Conservation (phyloP, 2,329 filamentous ascomycete species). For the Fusarium staphyleae region DNA sequence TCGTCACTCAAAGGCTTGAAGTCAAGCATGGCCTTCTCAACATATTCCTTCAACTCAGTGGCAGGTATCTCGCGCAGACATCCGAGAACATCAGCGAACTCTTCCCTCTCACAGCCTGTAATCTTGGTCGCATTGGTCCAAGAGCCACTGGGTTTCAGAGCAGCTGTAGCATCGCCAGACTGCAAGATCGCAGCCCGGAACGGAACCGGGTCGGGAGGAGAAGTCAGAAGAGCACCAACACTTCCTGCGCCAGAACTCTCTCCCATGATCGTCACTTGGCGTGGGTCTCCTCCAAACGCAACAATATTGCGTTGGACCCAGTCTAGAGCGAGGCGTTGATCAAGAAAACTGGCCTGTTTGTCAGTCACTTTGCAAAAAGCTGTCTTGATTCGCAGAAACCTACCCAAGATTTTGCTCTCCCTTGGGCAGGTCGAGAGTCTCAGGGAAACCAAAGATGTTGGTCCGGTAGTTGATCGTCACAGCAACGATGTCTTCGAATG, state of each 20-base stretch:
- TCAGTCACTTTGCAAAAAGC: not conserved
- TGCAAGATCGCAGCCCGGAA: constrained; percentile 42
- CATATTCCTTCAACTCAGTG: constrained; percentile 17
- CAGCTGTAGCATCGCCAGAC: constrained; percentile 29
- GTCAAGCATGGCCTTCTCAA: constrained; percentile 26
- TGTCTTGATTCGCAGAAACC: accelerated
- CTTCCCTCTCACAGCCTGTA: constrained; percentile 14
- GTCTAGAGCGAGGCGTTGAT: constrained; percentile 55
- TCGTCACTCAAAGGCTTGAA: constrained; percentile 36
- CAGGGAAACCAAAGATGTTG: constrained; percentile 52
- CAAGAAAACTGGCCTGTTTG: constrained; percentile 19
- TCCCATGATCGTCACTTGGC: constrained; percentile 58
- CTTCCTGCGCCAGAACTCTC: constrained; percentile 65
- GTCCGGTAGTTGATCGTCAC: constrained; percentile 56
- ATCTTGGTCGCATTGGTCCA: constrained; percentile 26
- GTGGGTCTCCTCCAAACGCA: constrained; percentile 55
- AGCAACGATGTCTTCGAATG: constrained; percentile 53
- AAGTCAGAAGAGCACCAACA: constrained; percentile 47
- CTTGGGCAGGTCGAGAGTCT: constrained; percentile 34
- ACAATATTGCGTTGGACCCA: constrained; percentile 60
- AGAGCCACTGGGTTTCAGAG: constrained; percentile 3
- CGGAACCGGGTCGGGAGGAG: constrained; percentile 40
- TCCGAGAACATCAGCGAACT: constrained; percentile 6
- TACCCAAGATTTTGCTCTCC: constrained; percentile 35
- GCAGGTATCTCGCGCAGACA: constrained; percentile 39